phyloP scores from a whole-genome alignment of 1,284 basidiomycete genomes.

The Heterobasidion irregulare region DNA sequence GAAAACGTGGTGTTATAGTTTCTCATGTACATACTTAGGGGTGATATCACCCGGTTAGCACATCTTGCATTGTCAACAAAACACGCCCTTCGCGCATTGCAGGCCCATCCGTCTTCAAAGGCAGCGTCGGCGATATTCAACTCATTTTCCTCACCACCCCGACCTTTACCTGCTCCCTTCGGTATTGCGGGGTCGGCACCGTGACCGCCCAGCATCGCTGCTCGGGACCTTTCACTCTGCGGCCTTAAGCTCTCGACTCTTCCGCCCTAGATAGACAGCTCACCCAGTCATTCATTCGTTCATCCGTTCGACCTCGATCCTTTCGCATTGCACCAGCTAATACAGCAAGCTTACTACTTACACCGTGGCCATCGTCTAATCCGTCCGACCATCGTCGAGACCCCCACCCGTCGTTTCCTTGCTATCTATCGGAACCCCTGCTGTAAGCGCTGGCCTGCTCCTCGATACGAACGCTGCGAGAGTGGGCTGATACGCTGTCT shows the following conservation, averaged over 20 bases:
- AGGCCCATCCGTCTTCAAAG: constrained; percentile 36
- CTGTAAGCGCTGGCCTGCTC: neutral
- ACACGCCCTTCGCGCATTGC: constrained; percentile 40
- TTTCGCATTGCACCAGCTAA: constrained; percentile 9
- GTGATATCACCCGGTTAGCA: constrained; percentile 25
- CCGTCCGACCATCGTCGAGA: neutral
- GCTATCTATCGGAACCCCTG: neutral
- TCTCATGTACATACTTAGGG: constrained; percentile 36
- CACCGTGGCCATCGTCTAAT: neutral
- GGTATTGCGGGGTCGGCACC: constrained; percentile 8
- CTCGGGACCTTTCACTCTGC: constrained; percentile 5
- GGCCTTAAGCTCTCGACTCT: constrained; percentile 3
- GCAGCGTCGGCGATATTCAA: constrained; percentile 10
- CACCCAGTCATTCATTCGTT: constrained; percentile 14
- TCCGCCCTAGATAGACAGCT: constrained; percentile 6
- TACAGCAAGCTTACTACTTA: constrained; percentile 8
- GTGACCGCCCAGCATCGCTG: constrained; percentile 10
- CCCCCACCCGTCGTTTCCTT: neutral
- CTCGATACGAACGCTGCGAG: too few species aligned
- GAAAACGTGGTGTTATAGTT: constrained; percentile 41
- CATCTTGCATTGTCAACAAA: constrained; percentile 30
- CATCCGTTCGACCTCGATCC: constrained; percentile 13
- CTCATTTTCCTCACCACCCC: constrained; percentile 26
- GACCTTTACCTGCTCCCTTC: constrained; percentile 16
- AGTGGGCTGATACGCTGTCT: too few species aligned